Percentiles rank a stretch among this genome's conserved stretches.
Evolutionary conservation across 2,329 filamentous ascomycete species (phyloP).

Genomic region (Aspergillus fructus): DNA sequence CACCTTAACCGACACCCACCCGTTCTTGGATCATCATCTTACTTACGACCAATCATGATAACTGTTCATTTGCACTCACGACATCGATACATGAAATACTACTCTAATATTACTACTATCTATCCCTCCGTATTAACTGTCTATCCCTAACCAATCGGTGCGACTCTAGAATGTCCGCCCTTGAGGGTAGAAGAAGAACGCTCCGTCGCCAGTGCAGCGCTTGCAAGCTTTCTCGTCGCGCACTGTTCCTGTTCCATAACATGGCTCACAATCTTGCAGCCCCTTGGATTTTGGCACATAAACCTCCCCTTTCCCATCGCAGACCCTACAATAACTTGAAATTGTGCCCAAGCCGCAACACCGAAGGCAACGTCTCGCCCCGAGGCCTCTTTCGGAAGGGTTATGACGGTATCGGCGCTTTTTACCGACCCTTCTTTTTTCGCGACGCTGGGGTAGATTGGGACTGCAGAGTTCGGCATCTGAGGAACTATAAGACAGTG

Average conservation of each 20-base stretch:
- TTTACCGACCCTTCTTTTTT: background rate
- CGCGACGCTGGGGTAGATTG: too few species aligned
- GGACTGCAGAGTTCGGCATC: too few species aligned
- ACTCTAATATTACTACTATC: background rate
- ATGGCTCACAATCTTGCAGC: background rate
- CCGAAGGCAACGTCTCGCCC: background rate
- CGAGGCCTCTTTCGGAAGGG: background rate
- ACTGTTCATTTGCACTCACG: background rate
- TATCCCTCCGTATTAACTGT: background rate
- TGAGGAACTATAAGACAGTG: too few species aligned
- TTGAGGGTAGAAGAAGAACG: background rate
- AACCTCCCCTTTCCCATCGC: background rate
- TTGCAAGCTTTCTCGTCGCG: background rate
- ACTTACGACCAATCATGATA: constrained; percentile 39
- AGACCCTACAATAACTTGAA: background rate
- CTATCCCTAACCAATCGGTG: background rate
- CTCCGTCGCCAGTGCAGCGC: background rate
- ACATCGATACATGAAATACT: background rate
- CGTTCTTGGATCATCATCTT: constrained; percentile 78
- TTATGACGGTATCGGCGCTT: background rate
- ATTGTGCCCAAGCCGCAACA: background rate
- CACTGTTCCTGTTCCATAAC: background rate
- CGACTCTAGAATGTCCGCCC: background rate
- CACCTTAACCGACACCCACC: constrained; percentile 74
- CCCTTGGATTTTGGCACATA: background rate